Conservation (phyloP, 768 basidiomycete species). For the Rhizopogon vesiculosus region DNA sequence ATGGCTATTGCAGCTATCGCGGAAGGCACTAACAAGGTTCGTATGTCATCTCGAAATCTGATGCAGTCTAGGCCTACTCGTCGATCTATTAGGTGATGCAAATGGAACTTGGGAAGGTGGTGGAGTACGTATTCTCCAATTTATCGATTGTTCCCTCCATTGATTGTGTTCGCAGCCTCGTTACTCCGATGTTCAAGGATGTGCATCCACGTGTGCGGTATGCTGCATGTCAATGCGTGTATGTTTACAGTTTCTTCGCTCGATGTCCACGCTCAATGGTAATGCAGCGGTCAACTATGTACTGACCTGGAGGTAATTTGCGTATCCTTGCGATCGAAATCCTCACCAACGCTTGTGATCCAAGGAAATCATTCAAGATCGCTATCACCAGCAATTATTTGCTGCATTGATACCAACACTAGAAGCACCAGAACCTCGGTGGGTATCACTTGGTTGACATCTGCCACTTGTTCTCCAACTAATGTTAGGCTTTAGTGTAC, state of each 20-base stretch:
- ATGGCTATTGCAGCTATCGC: conserved; percentile 85
- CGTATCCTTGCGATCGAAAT: not conserved
- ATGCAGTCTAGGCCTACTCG: not conserved
- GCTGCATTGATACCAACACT: conserved; percentile 66
- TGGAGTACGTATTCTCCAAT: conserved; percentile 52
- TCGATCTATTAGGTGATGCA: conserved; percentile 55
- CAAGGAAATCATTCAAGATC: conserved; percentile 74
- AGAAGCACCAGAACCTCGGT: conserved; percentile 73
- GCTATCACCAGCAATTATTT: conserved; percentile 66
- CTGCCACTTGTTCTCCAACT: conserved; percentile 1
- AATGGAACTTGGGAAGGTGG: conserved; percentile 76
- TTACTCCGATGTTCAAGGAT: conserved; percentile 75
- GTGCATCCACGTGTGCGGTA: conserved; percentile 67
- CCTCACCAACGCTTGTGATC: not conserved
- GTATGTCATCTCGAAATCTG: not conserved
- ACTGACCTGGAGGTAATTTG: conserved; percentile 74
- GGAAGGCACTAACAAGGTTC: conserved; percentile 74
- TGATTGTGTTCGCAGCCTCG: conserved; percentile 42
- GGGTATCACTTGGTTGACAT: conserved; percentile 6
- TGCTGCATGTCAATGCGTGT: conserved; percentile 87
- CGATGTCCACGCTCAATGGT: conserved; percentile 1
- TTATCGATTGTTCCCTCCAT: not conserved
- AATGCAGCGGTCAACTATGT: conserved; percentile 74
- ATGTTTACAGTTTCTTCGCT: conserved; percentile 22
- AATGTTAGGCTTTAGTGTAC: conserved; percentile 48